A percentile compares a stretch with the other conserved stretches of the same genome.
Conservation (phyloP, 2,329 filamentous ascomycete genomes). For the Arthrinium phaeospermum region DNA sequence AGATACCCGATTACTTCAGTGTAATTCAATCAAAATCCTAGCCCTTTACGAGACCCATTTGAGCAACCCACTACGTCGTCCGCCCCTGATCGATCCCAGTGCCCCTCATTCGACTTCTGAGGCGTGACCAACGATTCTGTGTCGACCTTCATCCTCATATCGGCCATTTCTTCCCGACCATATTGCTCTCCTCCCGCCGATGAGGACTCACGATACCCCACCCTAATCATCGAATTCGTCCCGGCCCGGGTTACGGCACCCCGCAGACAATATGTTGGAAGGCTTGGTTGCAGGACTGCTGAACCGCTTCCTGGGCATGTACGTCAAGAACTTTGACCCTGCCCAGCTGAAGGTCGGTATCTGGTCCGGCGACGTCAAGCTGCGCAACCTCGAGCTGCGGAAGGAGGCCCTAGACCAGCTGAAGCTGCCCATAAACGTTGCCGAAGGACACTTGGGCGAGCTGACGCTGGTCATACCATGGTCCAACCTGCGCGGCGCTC, state of each 20-base stretch:
- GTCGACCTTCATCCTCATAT: neutral
- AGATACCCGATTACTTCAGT: conserved; percentile 14
- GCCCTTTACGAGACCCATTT: neutral
- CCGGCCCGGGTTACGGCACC: conserved; percentile 77
- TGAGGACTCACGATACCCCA: conserved; percentile 36
- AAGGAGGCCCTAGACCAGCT: conserved; percentile 96
- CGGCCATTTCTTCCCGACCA: neutral
- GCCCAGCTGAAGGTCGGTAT: conserved; percentile 98
- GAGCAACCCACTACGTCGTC: neutral
- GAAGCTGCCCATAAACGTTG: conserved; percentile 93
- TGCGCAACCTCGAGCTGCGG: conserved; percentile 89
- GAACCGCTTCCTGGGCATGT: conserved; percentile 99
- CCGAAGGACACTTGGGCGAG: conserved; percentile 91
- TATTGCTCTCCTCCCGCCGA: conserved; percentile 30
- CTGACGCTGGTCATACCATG: conserved; percentile 94
- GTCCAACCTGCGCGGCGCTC: conserved; percentile 94
- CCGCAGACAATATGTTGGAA: conserved; percentile 82
- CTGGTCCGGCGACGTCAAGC: conserved; percentile 97
- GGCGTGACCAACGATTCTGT: neutral
- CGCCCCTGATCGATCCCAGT: neutral
- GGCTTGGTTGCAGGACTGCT: conserved; percentile 95
- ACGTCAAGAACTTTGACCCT: conserved; percentile 99
- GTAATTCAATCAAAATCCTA: neutral
- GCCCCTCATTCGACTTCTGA: neutral
- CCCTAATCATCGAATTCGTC: conserved; percentile 42